Percentiles rank a stretch among this genome's conserved stretches.
Evolutionary conservation across 2,329 filamentous ascomycete species (phyloP).

Genomic region (Metarhizium guizhouense): DNA sequence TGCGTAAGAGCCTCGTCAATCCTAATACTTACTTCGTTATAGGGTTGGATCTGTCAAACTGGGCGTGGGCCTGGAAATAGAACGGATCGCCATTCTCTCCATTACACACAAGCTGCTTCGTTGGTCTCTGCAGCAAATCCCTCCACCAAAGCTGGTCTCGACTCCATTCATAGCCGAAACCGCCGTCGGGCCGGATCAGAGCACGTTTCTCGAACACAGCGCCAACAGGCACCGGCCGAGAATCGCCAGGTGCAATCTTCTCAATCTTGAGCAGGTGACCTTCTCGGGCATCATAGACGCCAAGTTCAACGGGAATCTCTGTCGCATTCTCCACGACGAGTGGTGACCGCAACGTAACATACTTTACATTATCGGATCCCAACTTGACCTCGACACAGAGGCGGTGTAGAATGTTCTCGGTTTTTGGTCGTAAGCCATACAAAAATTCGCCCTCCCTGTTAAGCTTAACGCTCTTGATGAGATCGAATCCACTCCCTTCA

Average conservation of each 20-base stretch:
- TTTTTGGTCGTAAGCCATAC: conserved; percentile 81
- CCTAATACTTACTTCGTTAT: conserved; percentile 52
- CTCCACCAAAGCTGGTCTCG: conserved; percentile 86
- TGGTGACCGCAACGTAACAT: conserved; percentile 90
- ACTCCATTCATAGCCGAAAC: conserved; percentile 95
- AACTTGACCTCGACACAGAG: conserved; percentile 86
- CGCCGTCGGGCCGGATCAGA: conserved; percentile 83
- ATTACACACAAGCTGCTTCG: conserved; percentile 78
- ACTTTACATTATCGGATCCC: conserved; percentile 94
- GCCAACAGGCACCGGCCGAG: conserved; percentile 82
- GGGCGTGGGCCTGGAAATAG: conserved; percentile 91
- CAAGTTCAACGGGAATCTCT: conserved; percentile 89
- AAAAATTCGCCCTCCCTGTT: conserved; percentile 91
- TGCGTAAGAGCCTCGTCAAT: neutral
- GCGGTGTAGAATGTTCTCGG: conserved; percentile 76
- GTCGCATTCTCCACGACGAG: conserved; percentile 92
- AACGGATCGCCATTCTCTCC: conserved; percentile 84
- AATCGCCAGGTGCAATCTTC: conserved; percentile 89
- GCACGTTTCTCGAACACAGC: conserved; percentile 84
- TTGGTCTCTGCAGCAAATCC: conserved; percentile 76
- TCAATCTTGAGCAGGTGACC: conserved; percentile 94
- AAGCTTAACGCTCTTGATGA: conserved; percentile 76
- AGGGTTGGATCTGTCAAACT: conserved; percentile 75
- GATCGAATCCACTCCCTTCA: conserved; percentile 90
- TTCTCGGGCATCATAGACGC: conserved; percentile 78